Evolutionary conservation across 257 asterid genomes (phyloP).

Genomic region (Parsonsia alboflavescens): DNA sequence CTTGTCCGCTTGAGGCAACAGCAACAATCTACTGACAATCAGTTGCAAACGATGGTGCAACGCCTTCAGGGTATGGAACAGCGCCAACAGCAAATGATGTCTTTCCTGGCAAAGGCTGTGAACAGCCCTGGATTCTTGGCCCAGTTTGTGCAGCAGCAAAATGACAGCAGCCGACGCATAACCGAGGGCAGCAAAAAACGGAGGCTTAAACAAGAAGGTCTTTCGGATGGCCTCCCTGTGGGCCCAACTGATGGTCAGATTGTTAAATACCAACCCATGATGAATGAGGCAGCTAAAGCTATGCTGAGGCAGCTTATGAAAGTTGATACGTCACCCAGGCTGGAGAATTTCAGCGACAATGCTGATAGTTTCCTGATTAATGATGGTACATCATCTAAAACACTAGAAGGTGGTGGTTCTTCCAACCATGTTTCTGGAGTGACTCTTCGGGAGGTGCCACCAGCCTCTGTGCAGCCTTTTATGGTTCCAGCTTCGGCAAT

Average conservation of each 20-base stretch:
- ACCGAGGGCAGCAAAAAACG: conserved; percentile 78
- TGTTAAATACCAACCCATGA: conserved; percentile 71
- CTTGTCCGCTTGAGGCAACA: conserved; percentile 88
- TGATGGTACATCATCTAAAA: conserved; percentile 32
- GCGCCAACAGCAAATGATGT: conserved; percentile 96
- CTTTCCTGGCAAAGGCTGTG: conserved; percentile 91
- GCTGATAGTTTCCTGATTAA: conserved; percentile 30
- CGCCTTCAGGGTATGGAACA: conserved; percentile 98
- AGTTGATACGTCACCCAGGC: conserved; percentile 57
- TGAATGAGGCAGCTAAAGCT: conserved; percentile 81
- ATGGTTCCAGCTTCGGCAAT: conserved; percentile 27
- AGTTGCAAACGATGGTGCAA: conserved; percentile 73
- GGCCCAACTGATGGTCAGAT: conserved; percentile 67
- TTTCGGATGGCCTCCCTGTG: conserved; percentile 33
- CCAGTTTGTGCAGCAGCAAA: conserved; percentile 84
- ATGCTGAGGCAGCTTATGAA: conserved; percentile 71
- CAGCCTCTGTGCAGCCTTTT: conserved; percentile 34
- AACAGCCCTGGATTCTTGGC: conserved; percentile 91
- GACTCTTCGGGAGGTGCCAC: conserved; percentile 73
- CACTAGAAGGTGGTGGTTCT: conserved; percentile 33
- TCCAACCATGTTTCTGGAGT: conserved; percentile 43
- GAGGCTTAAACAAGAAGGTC: conserved; percentile 66
- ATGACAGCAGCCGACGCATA: conserved; percentile 50
- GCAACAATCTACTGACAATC: conserved; percentile 80
- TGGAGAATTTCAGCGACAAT: conserved; percentile 40